Base-by-base conservation (phyloP, 345 rosid species). In the Microcos paniculata region DNA sequence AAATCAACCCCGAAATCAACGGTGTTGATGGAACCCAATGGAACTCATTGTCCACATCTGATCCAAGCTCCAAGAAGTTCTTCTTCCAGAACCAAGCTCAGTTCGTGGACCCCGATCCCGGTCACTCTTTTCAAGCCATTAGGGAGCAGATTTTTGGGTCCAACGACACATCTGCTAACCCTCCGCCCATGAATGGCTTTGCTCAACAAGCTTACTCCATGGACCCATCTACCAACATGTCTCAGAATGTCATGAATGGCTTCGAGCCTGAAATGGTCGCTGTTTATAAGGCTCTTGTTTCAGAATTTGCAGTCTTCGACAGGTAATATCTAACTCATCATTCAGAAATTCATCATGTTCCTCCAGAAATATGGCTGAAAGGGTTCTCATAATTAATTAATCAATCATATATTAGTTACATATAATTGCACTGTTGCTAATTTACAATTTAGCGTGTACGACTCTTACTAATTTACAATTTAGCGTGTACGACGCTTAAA, bases 71-170 rank as follows among this genome's bases (percentile, higher is more conserved):
- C 0, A 30, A 71, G 3, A 81, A 59, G 13, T 74, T 88, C 43
- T 70, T 62, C 63, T 90, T 91, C 84, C 78, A 83, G 51, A 76
- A 87, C 48, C 79, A 84, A 76, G 78, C 99, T 1, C 89, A 90
- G 62, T 91, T 79, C 78, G 96, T 93, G 13, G 99, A 95, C 81
- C 97, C 99, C 1, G 98, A 95, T 78, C 99, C 97, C 0, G 99
- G 98, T 11, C 99, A 93, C 85, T 95, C 99, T 0, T 95, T 95
- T 46, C 97, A 95, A 69, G 99, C 97, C 26, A 93, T 90, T 53
- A 77, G 94, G 72, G 94, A 95, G 78, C 98, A 95, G 81, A 86
- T 95, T 31, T 93, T 93, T 77, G 97, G 99, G 79, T 89, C 92
- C 0, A 72, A 85, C 59, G 84, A 93, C 51, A 90, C 91, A n/a